These are phyloP conservation scores for Dryadomyces quercus-mongolicae DNA, from an alignment of 2,329 filamentous ascomycete genomes.

Conservation along the genomic window DNA sequence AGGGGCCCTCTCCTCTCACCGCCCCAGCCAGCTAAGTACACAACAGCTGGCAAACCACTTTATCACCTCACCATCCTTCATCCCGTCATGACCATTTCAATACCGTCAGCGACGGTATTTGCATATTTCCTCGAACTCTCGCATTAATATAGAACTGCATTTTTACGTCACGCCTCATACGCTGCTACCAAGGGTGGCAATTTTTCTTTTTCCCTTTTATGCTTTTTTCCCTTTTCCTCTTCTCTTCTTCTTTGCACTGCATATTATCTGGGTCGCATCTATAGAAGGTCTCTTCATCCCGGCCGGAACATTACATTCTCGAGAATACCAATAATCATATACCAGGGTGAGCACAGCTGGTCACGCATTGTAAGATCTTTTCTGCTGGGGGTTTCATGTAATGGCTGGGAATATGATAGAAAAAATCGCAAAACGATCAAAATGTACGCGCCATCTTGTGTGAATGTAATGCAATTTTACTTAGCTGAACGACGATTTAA, in stretches of 20 bases:
- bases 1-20: not conserved
- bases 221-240: not conserved
- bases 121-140: not conserved
- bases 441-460: not conserved
- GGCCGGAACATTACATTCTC: not conserved
- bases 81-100: not conserved
- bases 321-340: conserved; percentile 1
- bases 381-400: not conserved
- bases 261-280: not conserved
- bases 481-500: too few species aligned
- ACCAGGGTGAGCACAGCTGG: not conserved
- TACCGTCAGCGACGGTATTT: not conserved
- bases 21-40: not conserved
- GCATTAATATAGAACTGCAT: not conserved
- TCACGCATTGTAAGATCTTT: not conserved
- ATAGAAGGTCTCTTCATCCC: conserved; percentile 1
- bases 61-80: not conserved
- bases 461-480: not conserved
- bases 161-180: not conserved
- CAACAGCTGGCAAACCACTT: too few species aligned
- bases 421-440: not conserved
- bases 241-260: not conserved
- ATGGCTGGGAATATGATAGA: not conserved
- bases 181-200: not conserved
- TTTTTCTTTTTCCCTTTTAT: not conserved